Conservation (phyloP, 2,329 filamentous ascomycete species). For the Nemania diffusa region DNA sequence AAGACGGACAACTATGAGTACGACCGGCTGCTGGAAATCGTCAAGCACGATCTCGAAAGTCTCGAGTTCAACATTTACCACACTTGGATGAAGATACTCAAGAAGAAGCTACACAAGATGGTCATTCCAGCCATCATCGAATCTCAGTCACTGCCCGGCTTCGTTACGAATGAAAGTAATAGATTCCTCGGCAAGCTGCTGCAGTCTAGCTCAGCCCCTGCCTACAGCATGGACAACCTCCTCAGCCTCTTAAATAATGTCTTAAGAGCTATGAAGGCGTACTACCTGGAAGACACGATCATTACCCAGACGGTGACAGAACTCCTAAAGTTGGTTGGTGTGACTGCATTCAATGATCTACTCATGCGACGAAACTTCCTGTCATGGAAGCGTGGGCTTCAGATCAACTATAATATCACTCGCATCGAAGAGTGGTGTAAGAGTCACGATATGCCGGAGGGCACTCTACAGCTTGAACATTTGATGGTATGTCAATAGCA, state of each 20-base stretch:
- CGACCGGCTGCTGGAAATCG: constrained; percentile 94
- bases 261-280: constrained; percentile 98
- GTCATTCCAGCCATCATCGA: constrained; percentile 99
- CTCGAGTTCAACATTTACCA: constrained; percentile 99
- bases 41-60: constrained; percentile 98
- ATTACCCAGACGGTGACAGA: constrained; percentile 96
- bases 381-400: constrained; percentile 97
- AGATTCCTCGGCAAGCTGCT: constrained; percentile 97
- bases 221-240: constrained; percentile 99
- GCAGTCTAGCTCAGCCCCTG: constrained; percentile 86
- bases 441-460: constrained; percentile 99
- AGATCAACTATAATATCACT: constrained; percentile 99
- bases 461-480: constrained; percentile 96
- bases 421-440: constrained; percentile 99
- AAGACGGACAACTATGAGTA: constrained; percentile 99
- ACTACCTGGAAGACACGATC: constrained; percentile 95
- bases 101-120: constrained; percentile 99
- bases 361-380: constrained; percentile 98
- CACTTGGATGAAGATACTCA: constrained; percentile 99
- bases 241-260: constrained; percentile 95
- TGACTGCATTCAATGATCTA: constrained; percentile 97
- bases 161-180: constrained; percentile 98
- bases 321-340: constrained; percentile 89
- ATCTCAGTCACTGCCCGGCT: constrained; percentile 96
- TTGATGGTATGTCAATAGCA: constrained; percentile 78